phyloP scores from a whole-genome alignment of 2,329 filamentous ascomycete genomes.

The Neurospora sp. region DNA sequence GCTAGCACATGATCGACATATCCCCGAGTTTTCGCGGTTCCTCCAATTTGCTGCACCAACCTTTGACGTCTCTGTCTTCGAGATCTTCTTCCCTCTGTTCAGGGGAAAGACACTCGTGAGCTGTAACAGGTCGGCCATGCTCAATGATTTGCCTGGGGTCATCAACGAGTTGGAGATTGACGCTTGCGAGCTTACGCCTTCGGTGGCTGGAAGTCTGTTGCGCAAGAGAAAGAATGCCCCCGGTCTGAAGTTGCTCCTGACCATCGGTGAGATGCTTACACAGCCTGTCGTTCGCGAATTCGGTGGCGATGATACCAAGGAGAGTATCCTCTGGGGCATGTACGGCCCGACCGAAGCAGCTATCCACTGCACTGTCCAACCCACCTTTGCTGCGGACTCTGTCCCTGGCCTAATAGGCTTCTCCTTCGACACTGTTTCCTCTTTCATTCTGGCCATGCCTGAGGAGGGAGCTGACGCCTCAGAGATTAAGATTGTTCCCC shows the following conservation, averaged over 20 bases:
- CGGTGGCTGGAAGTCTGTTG: constrained; percentile 70
- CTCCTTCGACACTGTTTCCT: constrained; percentile 72
- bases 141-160: constrained; percentile 62
- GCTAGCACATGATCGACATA: constrained; percentile 67
- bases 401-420: constrained; percentile 62
- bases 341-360: constrained; percentile 89
- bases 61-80: constrained; percentile 91
- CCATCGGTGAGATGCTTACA: constrained; percentile 90
- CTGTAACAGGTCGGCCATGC: constrained; percentile 57
- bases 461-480: constrained; percentile 16
- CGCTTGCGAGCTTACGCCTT: constrained; percentile 81
- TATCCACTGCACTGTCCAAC: constrained; percentile 75
- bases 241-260: constrained; percentile 59
- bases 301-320: constrained; percentile 42
- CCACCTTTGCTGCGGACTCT: constrained; percentile 45
- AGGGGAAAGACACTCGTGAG: constrained; percentile 64
- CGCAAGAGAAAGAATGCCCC: constrained; percentile 58
- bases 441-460: constrained; percentile 53
- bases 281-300: constrained; percentile 68
- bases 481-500: constrained; percentile 44
- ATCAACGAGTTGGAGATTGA: constrained; percentile 61
- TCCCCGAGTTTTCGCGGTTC: constrained; percentile 69
- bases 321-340: constrained; percentile 77
- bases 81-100: constrained; percentile 82
- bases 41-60: constrained; percentile 88